phyloP scores from a whole-genome alignment of 306 rosid genomes.

The Dryas octopetala region DNA sequence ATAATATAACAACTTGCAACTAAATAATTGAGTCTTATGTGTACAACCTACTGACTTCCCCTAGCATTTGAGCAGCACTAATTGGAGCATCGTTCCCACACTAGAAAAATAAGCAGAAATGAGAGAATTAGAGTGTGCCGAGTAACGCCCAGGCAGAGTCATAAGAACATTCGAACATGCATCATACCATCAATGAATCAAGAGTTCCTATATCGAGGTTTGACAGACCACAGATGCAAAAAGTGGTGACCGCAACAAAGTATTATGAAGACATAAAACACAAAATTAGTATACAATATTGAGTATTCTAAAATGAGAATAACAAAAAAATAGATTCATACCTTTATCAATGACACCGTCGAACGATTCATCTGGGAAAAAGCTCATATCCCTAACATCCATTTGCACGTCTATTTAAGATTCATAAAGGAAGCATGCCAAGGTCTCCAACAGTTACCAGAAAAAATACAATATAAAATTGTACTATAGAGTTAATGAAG shows the following conservation, averaged over 20 bases:
- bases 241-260: slow-evolving; percentile 26
- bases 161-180: slow-evolving; percentile 19
- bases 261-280: slow-evolving; percentile 29
- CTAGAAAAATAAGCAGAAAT: slow-evolving; percentile 40
- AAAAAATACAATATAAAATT: background rate
- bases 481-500: background rate
- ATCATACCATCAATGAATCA: slow-evolving; percentile 93
- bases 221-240: slow-evolving; percentile 31
- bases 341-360: slow-evolving; percentile 88
- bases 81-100: slow-evolving; percentile 82
- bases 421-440: slow-evolving; percentile 29
- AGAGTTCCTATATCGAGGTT: slow-evolving; percentile 71
- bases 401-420: slow-evolving; percentile 66
- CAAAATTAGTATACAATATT: slow-evolving; percentile 16
- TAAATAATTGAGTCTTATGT: slow-evolving; percentile 14
- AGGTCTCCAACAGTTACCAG: slow-evolving; percentile 2
- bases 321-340: slow-evolving; percentile 19
- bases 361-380: slow-evolving; percentile 75
- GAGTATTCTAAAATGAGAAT: slow-evolving; percentile 6
- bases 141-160: slow-evolving; percentile 12
- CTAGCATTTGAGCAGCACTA: slow-evolving; percentile 91
- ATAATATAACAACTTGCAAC: slow-evolving; percentile 5
- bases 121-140: slow-evolving; percentile 32
- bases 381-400: slow-evolving; percentile 95
- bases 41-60: slow-evolving; percentile 97